phyloP scores from a whole-genome alignment of 441 rosid species.

The Croton setiger region DNA sequence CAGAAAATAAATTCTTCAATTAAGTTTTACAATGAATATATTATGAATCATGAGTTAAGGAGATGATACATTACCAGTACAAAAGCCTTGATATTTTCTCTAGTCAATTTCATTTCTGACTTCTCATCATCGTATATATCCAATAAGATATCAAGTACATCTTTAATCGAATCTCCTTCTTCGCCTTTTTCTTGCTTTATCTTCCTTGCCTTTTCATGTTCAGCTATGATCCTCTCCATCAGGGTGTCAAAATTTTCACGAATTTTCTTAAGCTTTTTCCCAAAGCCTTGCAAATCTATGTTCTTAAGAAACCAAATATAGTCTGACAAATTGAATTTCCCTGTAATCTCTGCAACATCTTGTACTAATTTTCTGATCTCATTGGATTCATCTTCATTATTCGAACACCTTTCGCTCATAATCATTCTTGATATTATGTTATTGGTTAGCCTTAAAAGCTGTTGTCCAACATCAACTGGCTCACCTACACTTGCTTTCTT shows the following conservation, averaged over 20 bases:
- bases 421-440: slow-evolving; percentile 41
- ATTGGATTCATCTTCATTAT: slow-evolving; percentile 32
- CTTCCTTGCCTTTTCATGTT: slow-evolving; percentile 34
- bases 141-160: slow-evolving; percentile 42
- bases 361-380: slow-evolving; percentile 35
- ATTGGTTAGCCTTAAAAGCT: slow-evolving; percentile 35
- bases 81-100: slow-evolving; percentile 49
- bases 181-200: slow-evolving; percentile 17
- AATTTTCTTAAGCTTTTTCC: slow-evolving; percentile 33
- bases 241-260: slow-evolving; percentile 31
- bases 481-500: slow-evolving; percentile 29
- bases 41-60: background rate
- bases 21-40: background rate
- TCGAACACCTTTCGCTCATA: slow-evolving; percentile 35
- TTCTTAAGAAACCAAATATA: slow-evolving; percentile 44
- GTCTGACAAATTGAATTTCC: slow-evolving; percentile 44
- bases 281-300: slow-evolving; percentile 47
- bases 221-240: slow-evolving; percentile 41
- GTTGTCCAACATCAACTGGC: slow-evolving; percentile 34
- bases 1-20: background rate
- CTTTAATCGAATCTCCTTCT: slow-evolving; percentile 22
- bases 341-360: slow-evolving; percentile 33
- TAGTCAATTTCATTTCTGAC: slow-evolving; percentile 40
- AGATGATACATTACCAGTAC: slow-evolving; percentile 34
- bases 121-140: slow-evolving; percentile 39